These are phyloP conservation scores for Mycena galopus DNA, from an alignment of 768 basidiomycete species.

Conservation along the genomic window DNA sequence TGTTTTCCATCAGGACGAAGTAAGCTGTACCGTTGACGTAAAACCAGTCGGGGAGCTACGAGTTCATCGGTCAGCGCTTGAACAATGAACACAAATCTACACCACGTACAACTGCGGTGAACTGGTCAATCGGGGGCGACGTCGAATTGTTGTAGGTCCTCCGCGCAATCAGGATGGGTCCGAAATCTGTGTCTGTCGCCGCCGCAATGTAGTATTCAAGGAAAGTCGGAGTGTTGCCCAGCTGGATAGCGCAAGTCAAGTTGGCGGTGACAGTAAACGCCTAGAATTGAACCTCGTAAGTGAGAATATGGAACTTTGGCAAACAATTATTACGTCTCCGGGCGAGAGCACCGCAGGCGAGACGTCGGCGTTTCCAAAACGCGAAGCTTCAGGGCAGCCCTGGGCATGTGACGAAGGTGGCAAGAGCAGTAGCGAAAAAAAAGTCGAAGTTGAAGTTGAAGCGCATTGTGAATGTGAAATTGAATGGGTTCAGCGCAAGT, in stretches of 20 bases:
- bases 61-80: not conserved
- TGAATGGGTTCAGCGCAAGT: not conserved
- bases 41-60: conserved; percentile 32
- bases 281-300: not conserved
- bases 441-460: conserved; percentile 17
- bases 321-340: conserved; percentile 5
- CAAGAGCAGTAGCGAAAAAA: conserved; percentile 1
- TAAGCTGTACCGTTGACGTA: too few species aligned
- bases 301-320: not conserved
- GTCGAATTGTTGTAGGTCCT: conserved; percentile 26
- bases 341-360: conserved; percentile 30
- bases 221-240: conserved; percentile 32
- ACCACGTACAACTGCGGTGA: conserved; percentile 19
- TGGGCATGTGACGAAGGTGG: conserved; percentile 13
- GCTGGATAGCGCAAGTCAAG: conserved; percentile 33
- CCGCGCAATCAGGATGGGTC: conserved; percentile 30
- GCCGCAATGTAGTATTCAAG: conserved; percentile 31
- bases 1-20: conserved; percentile 14
- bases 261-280: conserved; percentile 28
- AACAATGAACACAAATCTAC: not conserved
- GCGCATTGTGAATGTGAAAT: not conserved
- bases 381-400: conserved; percentile 21
- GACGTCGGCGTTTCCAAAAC: conserved; percentile 18
- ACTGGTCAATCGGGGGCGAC: conserved; percentile 22
- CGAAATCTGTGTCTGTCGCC: conserved; percentile 1